These are phyloP conservation scores for Onygena corvina DNA, from an alignment of 2,329 filamentous ascomycete species.

Conservation along the genomic window DNA sequence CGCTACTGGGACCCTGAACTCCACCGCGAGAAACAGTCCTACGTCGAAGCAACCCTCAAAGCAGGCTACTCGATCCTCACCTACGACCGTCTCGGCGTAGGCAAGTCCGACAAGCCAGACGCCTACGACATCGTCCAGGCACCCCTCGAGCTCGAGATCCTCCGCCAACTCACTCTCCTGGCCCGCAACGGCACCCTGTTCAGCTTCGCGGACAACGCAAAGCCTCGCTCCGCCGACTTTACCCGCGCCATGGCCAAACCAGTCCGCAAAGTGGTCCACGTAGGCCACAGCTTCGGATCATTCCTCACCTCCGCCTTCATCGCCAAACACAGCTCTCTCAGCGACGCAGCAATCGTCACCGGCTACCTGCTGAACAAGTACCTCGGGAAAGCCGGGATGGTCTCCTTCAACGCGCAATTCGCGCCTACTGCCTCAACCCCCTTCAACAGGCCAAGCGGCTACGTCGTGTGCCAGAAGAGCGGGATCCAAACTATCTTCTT, in stretches of 20 bases:
- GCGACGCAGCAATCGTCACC: constrained; percentile 31
- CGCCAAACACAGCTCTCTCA: constrained; percentile 24
- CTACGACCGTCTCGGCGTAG: constrained; percentile 32
- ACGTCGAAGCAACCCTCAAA: constrained; percentile 26
- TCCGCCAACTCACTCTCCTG: constrained; percentile 28
- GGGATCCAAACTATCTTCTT: constrained; percentile 17
- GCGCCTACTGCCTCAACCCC: constrained; percentile 8
- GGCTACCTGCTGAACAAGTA: constrained; percentile 25
- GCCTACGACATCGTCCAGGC: constrained; percentile 32
- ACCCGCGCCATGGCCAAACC: constrained; percentile 17
- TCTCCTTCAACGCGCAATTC: constrained; percentile 13
- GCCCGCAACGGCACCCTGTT: constrained; percentile 27
- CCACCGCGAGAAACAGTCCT: constrained; percentile 19
- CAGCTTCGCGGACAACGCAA: constrained; percentile 13
- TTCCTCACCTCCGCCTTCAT: constrained; percentile 25
- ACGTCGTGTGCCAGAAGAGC: constrained; percentile 10
- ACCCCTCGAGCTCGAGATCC: constrained; percentile 30
- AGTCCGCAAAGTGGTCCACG: constrained; percentile 24
- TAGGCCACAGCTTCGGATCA: constrained; percentile 31
- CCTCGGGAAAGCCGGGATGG: constrained; percentile 9
- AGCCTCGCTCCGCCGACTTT: constrained; percentile 7
- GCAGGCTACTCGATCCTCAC: constrained; percentile 32
- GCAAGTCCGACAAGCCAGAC: constrained; percentile 28
- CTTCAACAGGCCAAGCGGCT: constrained; percentile 10
- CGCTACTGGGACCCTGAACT: constrained; percentile 17